Conservation (phyloP, 805 yeast genomes). For the Clavispora carvajalis region DNA sequence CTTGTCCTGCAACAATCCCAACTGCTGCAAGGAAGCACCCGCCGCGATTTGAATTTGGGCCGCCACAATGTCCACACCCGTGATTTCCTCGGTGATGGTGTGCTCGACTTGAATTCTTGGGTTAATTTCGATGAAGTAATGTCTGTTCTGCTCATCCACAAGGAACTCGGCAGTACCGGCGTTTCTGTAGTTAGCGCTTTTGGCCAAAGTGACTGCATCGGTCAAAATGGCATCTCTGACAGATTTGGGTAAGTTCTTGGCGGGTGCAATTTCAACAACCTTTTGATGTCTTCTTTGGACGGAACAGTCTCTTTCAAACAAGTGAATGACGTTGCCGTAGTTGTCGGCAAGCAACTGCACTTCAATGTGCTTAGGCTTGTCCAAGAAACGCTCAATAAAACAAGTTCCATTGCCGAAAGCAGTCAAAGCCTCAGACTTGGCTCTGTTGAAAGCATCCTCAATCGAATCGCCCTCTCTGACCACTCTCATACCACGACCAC, state of each 20-base stretch:
- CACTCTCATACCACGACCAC: slow-evolving; percentile 99
- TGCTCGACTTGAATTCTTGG: slow-evolving; percentile 98
- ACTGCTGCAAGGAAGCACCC: slow-evolving; percentile 88
- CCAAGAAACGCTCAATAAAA: slow-evolving; percentile 91
- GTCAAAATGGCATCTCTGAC: slow-evolving; percentile 89
- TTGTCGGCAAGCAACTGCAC: slow-evolving; percentile 92
- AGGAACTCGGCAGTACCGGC: slow-evolving; percentile 99
- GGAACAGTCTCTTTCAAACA: slow-evolving; percentile 98
- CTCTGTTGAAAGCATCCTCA: slow-evolving; percentile 87
- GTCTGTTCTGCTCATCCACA: slow-evolving; percentile 90
- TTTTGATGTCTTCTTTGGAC: slow-evolving; percentile 99
- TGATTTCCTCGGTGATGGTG: slow-evolving; percentile 97
- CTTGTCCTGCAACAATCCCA: slow-evolving; percentile 90
- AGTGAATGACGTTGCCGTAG: slow-evolving; percentile 90
- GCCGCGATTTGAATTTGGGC: slow-evolving; percentile 99
- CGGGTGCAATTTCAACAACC: slow-evolving; percentile 98
- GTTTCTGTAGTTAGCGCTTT: slow-evolving; percentile 82
- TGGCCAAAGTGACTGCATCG: slow-evolving; percentile 92
- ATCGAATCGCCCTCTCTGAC: slow-evolving; percentile 94
- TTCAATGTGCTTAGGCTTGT: slow-evolving; percentile 96
- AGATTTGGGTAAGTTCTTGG: slow-evolving; percentile 74
- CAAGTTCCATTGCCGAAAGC: slow-evolving; percentile 99
- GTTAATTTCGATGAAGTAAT: slow-evolving; percentile 95
- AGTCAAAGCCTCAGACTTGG: slow-evolving; percentile 87
- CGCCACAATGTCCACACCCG: slow-evolving; percentile 96